phyloP scores from a whole-genome alignment of 148 eudicot genomes.

The Rhododendron ovatum region DNA sequence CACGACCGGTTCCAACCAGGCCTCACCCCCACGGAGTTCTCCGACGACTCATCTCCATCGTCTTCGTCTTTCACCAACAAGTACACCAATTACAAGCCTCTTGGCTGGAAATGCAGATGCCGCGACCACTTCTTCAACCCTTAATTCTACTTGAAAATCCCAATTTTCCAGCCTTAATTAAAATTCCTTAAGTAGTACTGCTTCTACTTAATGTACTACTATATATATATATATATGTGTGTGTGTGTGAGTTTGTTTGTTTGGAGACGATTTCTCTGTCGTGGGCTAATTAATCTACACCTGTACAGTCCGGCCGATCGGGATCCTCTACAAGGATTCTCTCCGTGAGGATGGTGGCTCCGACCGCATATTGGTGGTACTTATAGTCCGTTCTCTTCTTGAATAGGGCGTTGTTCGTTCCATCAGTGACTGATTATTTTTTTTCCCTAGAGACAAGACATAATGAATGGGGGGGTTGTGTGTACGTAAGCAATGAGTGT shows the following conservation, averaged over 20 bases:
- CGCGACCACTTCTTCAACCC: constrained; percentile 65
- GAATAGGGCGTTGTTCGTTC: background rate
- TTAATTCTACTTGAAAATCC: constrained; percentile 5
- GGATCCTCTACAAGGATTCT: too few species aligned
- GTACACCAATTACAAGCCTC: constrained; percentile 94
- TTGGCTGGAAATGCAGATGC: constrained; percentile 89
- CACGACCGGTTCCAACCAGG: constrained; percentile 28
- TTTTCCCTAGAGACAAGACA: background rate
- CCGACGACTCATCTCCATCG: constrained; percentile 14
- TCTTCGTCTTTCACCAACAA: constrained; percentile 27
- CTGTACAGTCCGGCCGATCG: too few species aligned
- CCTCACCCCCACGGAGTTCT: constrained; percentile 7
- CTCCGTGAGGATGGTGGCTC: too few species aligned
- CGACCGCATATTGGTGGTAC: background rate
- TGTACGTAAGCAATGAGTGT: constrained; percentile 2
- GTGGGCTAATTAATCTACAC: too few species aligned
- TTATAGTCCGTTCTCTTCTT: background rate
- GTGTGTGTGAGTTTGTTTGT: background rate
- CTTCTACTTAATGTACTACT: too few species aligned
- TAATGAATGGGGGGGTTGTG: background rate
- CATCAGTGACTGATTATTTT: background rate
- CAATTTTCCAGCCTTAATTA: background rate
- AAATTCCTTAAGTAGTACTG: background rate
- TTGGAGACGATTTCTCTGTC: too few species aligned
- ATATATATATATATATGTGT: too few species aligned